phyloP scores from a whole-genome alignment of 1,284 basidiomycete genomes.

The Stygiomarasmius scandens region DNA sequence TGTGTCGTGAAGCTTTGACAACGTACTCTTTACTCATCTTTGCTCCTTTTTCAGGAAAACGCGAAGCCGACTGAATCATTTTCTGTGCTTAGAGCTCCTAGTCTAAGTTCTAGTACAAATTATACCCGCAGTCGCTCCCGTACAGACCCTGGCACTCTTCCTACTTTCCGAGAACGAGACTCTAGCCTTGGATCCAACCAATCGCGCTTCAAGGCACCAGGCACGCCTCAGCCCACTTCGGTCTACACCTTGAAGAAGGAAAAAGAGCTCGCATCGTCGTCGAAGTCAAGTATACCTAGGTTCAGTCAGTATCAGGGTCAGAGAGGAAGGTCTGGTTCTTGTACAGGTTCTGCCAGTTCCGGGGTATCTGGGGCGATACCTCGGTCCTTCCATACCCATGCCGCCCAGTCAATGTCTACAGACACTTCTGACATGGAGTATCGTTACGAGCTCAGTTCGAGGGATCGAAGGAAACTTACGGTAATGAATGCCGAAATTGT shows the following conservation, averaged over 20 bases:
- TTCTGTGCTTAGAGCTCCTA: constrained; percentile 7
- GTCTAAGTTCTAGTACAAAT: no score
- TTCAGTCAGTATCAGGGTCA: no score
- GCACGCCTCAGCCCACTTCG: background rate
- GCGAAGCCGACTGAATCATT: constrained; percentile 2
- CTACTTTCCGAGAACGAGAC: background rate
- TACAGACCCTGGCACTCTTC: constrained; percentile 36
- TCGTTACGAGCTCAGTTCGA: constrained; percentile 38
- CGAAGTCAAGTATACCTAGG: background rate
- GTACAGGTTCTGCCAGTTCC: no score
- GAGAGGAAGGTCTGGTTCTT: no score
- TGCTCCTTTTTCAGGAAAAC: constrained; percentile 1
- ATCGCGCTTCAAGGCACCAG: constrained; percentile 21
- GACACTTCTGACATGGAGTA: constrained; percentile 49
- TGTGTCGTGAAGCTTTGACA: background rate
- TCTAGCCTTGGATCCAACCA: no score
- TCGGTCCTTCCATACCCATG: constrained; percentile 6
- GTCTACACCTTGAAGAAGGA: no score
- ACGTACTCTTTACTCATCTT: no score
- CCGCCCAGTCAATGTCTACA: constrained; percentile 17
- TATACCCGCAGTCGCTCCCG: constrained; percentile 35
- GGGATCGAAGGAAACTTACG: constrained; percentile 45
- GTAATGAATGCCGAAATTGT: constrained; percentile 54
- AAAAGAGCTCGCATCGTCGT: background rate
- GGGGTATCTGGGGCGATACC: no score